Evolutionary conservation across 495 filamentous ascomycete species (phyloP).

Genomic region (Darksidea phi): DNA sequence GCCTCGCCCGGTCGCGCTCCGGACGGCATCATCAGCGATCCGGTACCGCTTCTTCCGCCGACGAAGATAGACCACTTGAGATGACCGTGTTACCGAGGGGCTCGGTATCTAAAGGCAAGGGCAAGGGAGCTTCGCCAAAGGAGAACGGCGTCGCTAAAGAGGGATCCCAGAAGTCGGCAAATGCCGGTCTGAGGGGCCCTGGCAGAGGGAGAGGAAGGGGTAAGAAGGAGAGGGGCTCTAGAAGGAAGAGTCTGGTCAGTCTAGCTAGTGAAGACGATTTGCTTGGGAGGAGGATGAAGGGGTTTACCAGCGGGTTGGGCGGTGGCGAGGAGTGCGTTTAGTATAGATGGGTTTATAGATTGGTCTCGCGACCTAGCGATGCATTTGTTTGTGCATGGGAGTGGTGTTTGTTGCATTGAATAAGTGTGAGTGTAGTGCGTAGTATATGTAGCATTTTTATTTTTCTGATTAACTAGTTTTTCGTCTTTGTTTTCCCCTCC

Average conservation of each 20-base stretch:
- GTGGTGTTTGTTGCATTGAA: no score
- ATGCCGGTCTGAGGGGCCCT: constrained; percentile 11
- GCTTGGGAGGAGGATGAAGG: constrained; percentile 79
- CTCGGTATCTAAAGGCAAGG: background rate
- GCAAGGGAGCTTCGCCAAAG: background rate
- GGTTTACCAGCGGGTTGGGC: constrained; percentile 75
- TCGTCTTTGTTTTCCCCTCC: no score
- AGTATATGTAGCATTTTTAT: no score
- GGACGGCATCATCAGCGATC: constrained; percentile 45
- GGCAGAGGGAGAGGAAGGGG: constrained; percentile 39
- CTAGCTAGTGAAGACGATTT: constrained; percentile 82
- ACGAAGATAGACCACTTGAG: constrained; percentile 77
- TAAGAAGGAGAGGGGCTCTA: constrained; percentile 37
- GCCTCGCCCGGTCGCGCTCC: constrained; percentile 6
- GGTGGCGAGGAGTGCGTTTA: constrained; percentile 42
- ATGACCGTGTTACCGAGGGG: constrained; percentile 57
- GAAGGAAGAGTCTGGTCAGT: constrained; percentile 64
- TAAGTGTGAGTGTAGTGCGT: no score
- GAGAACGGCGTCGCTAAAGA: background rate
- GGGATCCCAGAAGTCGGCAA: constrained; percentile 6
- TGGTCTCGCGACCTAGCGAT: no score
- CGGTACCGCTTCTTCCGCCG: constrained; percentile 65
- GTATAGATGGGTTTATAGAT: no score
- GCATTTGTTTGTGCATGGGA: no score
- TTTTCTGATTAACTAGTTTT: no score